Evolutionary conservation across 257 asterid genomes (phyloP).

Genomic region (Nicotiana otophora): DNA sequence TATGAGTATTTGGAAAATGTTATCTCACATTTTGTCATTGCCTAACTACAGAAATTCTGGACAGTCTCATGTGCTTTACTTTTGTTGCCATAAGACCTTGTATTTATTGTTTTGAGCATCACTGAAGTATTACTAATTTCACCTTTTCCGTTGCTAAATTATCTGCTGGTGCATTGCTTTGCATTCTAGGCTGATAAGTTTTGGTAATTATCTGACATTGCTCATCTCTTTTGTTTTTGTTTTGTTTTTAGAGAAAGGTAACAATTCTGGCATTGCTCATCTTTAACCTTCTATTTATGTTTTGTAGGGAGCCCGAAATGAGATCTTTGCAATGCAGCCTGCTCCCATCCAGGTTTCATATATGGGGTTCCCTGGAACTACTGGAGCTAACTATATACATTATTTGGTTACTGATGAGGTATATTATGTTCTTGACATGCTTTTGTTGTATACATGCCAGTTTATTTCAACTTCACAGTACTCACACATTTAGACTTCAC

Average conservation of each 20-base stretch:
- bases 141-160: background rate
- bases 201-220: background rate
- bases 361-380: conserved; percentile 99
- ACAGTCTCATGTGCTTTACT: background rate
- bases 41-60: background rate
- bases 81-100: background rate
- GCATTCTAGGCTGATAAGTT: background rate
- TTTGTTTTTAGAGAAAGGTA: too few species aligned
- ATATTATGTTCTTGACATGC: background rate
- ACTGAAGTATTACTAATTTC: background rate
- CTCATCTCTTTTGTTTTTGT: background rate
- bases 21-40: background rate
- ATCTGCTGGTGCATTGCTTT: background rate
- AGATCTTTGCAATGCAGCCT: conserved; percentile 97
- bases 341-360: conserved; percentile 99
- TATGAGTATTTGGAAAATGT: background rate
- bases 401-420: conserved; percentile 98
- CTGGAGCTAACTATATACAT: conserved; percentile 90
- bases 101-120: background rate
- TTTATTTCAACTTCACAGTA: conserved; percentile 72
- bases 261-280: background rate
- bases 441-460: conserved; percentile 26
- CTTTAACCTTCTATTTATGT: background rate
- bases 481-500: conserved; percentile 63
- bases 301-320: conserved; percentile 94